These are phyloP conservation scores for Pythium phragmiticola DNA, from an alignment of 352 stramenopile genomes.

Conservation along the genomic window DNA sequence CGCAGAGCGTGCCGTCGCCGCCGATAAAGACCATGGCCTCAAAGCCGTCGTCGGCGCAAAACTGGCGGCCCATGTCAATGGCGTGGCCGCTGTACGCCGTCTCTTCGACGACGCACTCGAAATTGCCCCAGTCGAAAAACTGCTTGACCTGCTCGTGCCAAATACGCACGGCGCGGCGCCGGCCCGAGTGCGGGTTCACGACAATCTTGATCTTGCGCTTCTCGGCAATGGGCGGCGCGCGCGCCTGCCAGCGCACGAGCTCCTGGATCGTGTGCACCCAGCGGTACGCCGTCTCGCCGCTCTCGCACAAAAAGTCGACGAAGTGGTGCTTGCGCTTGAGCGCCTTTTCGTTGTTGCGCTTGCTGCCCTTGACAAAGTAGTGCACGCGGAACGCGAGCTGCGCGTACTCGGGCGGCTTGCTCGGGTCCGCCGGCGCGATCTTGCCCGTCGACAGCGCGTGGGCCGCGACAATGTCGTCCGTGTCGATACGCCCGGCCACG, in stretches of 20 bases:
- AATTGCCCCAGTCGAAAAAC: constrained; percentile 78
- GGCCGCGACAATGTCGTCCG: constrained; percentile 77
- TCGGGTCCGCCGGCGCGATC: constrained; percentile 21
- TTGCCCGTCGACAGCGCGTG: constrained; percentile 27
- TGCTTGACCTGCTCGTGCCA: constrained; percentile 72
- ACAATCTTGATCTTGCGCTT: constrained; percentile 80
- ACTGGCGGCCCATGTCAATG: constrained; percentile 73
- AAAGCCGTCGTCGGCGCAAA: constrained; percentile 73
- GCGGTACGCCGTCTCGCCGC: constrained; percentile 33
- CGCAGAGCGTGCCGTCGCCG: constrained; percentile 71
- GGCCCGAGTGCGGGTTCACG: constrained; percentile 79
- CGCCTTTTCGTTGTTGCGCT: constrained; percentile 51
- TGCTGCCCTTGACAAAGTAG: constrained; percentile 71
- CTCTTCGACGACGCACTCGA: constrained; percentile 74
- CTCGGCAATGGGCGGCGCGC: constrained; percentile 60
- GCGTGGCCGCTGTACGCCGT: constrained; percentile 71
- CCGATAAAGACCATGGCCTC: constrained; percentile 80
- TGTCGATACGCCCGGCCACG: constrained; percentile 47
- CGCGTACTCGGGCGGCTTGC: constrained; percentile 12
- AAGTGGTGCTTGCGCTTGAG: constrained; percentile 46
- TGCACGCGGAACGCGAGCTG: constrained; percentile 56
- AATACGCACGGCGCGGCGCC: constrained; percentile 58
- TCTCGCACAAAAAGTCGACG: constrained; percentile 52
- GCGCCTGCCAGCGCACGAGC: constrained; percentile 79
- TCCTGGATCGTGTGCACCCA: constrained; percentile 76